A percentile compares a stretch with the other conserved stretches of the same genome.
Evolutionary conservation across 1,139 yeast genomes (phyloP).

Genomic region (Taphrina wiesneri): DNA sequence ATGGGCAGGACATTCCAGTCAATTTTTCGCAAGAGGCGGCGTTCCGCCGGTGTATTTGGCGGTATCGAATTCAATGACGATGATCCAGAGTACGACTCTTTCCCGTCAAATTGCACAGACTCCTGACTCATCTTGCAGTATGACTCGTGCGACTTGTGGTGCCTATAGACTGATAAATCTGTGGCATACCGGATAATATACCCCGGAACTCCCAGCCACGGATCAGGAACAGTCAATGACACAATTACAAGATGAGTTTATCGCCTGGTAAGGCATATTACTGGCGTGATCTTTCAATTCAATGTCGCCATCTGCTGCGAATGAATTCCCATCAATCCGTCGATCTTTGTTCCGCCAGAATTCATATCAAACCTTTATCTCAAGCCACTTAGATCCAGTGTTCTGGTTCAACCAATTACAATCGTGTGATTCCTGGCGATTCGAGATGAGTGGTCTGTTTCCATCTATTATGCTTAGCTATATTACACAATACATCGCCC

Average conservation of each 20-base stretch:
- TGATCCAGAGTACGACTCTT: neutral
- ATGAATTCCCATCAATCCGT: neutral
- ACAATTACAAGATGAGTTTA: neutral
- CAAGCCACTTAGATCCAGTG: neutral
- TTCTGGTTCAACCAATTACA: neutral
- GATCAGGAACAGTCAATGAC: too few relatives aligned
- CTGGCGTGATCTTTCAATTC: neutral
- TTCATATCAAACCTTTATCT: neutral
- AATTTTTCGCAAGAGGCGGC: constrained; percentile 50
- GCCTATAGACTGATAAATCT: too few relatives aligned
- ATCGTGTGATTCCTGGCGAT: too few relatives aligned
- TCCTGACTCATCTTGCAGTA: neutral
- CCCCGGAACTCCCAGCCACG: neutral
- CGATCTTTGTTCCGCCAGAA: neutral
- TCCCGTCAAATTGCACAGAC: neutral
- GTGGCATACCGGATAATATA: neutral
- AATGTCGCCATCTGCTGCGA: neutral
- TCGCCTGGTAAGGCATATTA: neutral
- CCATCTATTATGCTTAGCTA: neutral
- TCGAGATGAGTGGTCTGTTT: neutral
- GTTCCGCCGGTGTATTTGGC: constrained; percentile 21
- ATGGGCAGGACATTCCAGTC: constrained; percentile 59
- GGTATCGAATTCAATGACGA: neutral
- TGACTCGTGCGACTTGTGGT: neutral
- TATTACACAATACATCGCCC: neutral